A percentile compares a stretch with the other conserved stretches of the same genome.
Conservation (phyloP, 768 basidiomycete genomes). For the Hygrophoropsis aurantiaca region DNA sequence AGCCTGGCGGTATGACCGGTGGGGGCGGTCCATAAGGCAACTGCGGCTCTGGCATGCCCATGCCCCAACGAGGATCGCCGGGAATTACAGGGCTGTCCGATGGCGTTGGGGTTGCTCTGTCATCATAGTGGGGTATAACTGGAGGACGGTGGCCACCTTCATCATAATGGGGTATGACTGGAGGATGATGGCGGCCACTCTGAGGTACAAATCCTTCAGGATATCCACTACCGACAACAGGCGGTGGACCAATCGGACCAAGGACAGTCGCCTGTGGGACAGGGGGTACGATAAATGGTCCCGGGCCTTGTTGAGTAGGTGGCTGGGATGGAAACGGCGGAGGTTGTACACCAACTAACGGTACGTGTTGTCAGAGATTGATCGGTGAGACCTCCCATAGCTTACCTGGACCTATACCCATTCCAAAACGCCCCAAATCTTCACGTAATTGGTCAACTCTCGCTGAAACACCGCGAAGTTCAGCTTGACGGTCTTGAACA, state of each 20-base stretch:
- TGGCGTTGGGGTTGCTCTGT: constrained; percentile 3
- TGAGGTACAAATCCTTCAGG: constrained; percentile 23
- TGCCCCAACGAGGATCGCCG: constrained; percentile 12
- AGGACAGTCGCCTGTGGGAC: constrained; percentile 13
- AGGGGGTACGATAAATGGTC: constrained; percentile 22
- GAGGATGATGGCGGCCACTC: constrained; percentile 9
- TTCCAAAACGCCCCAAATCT: constrained; percentile 44
- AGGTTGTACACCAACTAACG: constrained; percentile 2
- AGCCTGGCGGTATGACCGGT: constrained; percentile 40
- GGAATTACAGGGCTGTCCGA: constrained; percentile 25
- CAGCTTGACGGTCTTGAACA: constrained; percentile 74
- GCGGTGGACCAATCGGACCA: constrained; percentile 12
- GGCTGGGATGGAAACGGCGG: constrained; percentile 27
- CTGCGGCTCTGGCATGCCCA: constrained; percentile 23
- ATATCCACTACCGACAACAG: constrained; percentile 14
- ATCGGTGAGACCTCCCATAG: not conserved
- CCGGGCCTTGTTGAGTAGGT: constrained; percentile 2
- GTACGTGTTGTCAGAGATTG: too few relatives aligned
- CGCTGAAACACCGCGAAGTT: constrained; percentile 63
- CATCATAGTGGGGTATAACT: constrained; percentile 17
- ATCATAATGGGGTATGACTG: constrained; percentile 20
- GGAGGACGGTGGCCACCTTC: constrained; percentile 17
- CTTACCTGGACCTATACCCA: constrained; percentile 42
- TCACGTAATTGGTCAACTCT: constrained; percentile 52
- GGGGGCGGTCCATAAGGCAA: constrained; percentile 10